Percentiles rank a stretch among this genome's conserved stretches.
Conservation (phyloP, 164 flowering plant genomes). For the Nelumbo lutea region DNA sequence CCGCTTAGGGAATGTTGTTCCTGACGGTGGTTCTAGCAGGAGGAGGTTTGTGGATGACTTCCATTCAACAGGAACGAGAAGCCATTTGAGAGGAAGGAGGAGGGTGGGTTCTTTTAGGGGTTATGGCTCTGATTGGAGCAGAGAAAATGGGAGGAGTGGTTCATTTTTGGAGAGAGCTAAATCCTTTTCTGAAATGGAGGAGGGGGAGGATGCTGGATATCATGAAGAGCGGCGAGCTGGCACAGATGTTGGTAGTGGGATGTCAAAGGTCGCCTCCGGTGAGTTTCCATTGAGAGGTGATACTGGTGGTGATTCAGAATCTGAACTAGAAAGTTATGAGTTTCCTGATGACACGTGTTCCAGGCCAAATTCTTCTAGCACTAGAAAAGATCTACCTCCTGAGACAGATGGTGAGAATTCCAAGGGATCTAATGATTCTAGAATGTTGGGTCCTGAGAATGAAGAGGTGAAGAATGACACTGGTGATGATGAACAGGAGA, state of each 20-base stretch:
- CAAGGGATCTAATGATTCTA: slow-evolving; percentile 30
- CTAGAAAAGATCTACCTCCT: slow-evolving; percentile 19
- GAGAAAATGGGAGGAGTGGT: slow-evolving; percentile 49
- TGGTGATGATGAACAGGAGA: slow-evolving; percentile 25
- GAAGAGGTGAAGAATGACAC: slow-evolving; percentile 27
- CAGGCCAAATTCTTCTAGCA: slow-evolving; percentile 28
- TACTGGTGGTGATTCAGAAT: slow-evolving; percentile 23
- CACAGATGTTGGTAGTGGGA: slow-evolving; percentile 23
- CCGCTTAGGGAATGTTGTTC: slow-evolving; percentile 39
- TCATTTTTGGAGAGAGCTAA: slow-evolving; percentile 41
- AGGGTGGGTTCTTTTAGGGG: slow-evolving; percentile 38
- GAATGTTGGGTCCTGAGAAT: slow-evolving; percentile 16
- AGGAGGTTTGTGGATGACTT: slow-evolving; percentile 45
- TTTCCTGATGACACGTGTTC: slow-evolving; percentile 21
- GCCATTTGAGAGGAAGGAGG: slow-evolving; percentile 46
- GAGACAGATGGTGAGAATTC: slow-evolving; percentile 27
- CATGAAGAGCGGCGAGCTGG: slow-evolving; percentile 28
- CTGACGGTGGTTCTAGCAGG: slow-evolving; percentile 42
- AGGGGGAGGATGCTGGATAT: slow-evolving; percentile 29
- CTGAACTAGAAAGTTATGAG: slow-evolving; percentile 29
- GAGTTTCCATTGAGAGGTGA: slow-evolving; percentile 30
- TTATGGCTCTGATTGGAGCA: slow-evolving; percentile 42
- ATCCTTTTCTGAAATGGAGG: slow-evolving; percentile 34
- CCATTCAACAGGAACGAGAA: slow-evolving; percentile 24
- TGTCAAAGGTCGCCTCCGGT: slow-evolving; percentile 19